These are phyloP conservation scores for Camellia japonica DNA, from an alignment of 148 eudicot species.

Conservation along the genomic window DNA sequence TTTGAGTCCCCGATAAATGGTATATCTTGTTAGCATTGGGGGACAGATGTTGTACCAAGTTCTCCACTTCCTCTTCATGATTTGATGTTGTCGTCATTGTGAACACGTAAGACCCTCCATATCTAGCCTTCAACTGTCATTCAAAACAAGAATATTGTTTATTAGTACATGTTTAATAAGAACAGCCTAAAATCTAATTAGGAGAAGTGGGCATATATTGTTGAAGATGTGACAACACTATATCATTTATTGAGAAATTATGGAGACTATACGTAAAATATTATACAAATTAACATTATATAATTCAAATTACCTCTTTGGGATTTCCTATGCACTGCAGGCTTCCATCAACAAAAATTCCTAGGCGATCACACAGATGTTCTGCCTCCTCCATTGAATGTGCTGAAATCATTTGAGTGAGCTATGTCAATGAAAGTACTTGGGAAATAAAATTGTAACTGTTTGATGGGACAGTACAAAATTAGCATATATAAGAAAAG, in stretches of 20 bases:
- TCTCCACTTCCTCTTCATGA: slow-evolving; percentile 51
- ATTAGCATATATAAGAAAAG: background rate
- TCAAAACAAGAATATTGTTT: background rate
- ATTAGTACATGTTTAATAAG: background rate
- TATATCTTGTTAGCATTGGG: slow-evolving; percentile 54
- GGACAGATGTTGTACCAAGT: slow-evolving; percentile 33
- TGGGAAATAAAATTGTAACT: background rate
- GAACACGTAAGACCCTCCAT: slow-evolving; percentile 60
- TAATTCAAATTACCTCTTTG: slow-evolving; percentile 46
- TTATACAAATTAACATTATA: background rate
- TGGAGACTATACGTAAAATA: background rate
- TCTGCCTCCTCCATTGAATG: slow-evolving; percentile 99
- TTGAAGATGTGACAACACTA: background rate
- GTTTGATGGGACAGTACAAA: background rate
- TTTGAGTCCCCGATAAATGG: slow-evolving; percentile 65
- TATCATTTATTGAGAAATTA: background rate
- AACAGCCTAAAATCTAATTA: no score
- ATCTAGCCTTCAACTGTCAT: slow-evolving; percentile 61
- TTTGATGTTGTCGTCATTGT: slow-evolving; percentile 53
- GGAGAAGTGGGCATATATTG: no score
- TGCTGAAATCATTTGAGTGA: slow-evolving; percentile 40
- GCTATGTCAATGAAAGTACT: slow-evolving; percentile 6
- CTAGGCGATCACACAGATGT: slow-evolving; percentile 80
- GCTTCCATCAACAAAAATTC: slow-evolving; percentile 73
- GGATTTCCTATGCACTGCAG: slow-evolving; percentile 79